phyloP scores from a whole-genome alignment of 176 grass and related monocot species.

The Tuctoria greenei region DNA sequence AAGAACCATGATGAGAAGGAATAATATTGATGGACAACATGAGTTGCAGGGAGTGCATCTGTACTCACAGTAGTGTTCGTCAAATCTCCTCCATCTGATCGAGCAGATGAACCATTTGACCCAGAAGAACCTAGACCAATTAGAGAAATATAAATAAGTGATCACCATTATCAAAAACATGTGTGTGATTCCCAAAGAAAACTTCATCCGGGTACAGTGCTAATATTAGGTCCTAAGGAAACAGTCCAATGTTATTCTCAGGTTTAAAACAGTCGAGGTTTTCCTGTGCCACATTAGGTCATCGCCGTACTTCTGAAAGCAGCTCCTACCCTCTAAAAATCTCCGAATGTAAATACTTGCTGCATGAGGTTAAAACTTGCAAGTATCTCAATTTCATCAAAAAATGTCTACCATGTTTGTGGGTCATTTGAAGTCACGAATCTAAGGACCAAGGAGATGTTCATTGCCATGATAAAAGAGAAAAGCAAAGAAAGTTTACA shows the following conservation, averaged over 20 bases:
- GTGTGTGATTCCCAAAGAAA: constrained; percentile 2
- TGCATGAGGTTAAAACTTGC: neutral
- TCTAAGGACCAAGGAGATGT: neutral
- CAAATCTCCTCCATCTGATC: constrained; percentile 75
- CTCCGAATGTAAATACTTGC: neutral
- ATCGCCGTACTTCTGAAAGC: too few relatives aligned
- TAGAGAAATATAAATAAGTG: constrained; percentile 16
- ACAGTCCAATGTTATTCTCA: neutral
- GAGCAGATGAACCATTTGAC: constrained; percentile 56
- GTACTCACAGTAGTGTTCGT: constrained; percentile 87
- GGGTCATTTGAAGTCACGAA: constrained; percentile 1
- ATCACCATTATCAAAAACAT: neutral
- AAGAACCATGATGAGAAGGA: constrained; percentile 17
- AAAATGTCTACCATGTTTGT: neutral
- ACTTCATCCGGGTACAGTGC: neutral
- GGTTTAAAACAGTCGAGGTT: neutral
- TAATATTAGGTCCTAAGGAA: constrained; percentile 15
- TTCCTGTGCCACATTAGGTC: neutral
- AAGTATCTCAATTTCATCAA: neutral
- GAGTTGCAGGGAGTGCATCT: constrained; percentile 24
- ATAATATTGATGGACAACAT: constrained; percentile 3
- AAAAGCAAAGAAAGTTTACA: neutral
- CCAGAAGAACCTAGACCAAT: constrained; percentile 64
- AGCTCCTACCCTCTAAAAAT: neutral
- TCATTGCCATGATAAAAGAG: neutral